Evolutionary conservation across 805 yeast genomes (phyloP).

Genomic region (Wickerhamomyces ciferrii): DNA sequence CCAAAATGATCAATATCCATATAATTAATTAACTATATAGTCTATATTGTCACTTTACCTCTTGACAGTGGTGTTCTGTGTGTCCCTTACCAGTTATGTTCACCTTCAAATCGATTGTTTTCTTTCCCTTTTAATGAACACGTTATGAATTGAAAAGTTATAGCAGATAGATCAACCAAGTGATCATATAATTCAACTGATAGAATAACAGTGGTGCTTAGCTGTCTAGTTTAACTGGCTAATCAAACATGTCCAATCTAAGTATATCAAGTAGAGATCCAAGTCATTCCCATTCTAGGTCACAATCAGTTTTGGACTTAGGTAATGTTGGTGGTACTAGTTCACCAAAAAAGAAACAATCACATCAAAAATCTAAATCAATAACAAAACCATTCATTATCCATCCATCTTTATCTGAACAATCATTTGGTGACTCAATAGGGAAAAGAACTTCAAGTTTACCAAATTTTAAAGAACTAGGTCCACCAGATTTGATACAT

Average conservation of each 20-base stretch:
- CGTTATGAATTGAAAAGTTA: no score
- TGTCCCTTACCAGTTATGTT: no score
- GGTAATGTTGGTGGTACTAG: background rate
- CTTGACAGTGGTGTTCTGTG: no score
- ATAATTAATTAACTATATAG: no score
- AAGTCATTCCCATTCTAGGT: slow-evolving; percentile 5
- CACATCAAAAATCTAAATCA: slow-evolving; percentile 3
- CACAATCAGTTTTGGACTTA: background rate
- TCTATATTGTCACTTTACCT: no score
- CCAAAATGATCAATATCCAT: no score
- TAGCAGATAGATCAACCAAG: no score
- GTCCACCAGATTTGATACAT: slow-evolving; percentile 72
- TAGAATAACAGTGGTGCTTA: no score
- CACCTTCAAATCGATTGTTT: no score
- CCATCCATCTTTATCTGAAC: slow-evolving; percentile 29
- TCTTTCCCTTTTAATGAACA: no score
- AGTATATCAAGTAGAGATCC: background rate
- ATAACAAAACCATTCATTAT: slow-evolving; percentile 1
- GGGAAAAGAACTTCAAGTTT: slow-evolving; percentile 41
- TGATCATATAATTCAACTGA: no score
- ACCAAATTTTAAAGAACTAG: slow-evolving; percentile 42
- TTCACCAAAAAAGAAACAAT: slow-evolving; percentile 9
- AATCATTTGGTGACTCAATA: slow-evolving; percentile 45
- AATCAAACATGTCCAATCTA: background rate
- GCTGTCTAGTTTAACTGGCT: no score